Base-by-base conservation (phyloP, 352 stramenopile species). In the Phytophthora niederhauseri region DNA sequence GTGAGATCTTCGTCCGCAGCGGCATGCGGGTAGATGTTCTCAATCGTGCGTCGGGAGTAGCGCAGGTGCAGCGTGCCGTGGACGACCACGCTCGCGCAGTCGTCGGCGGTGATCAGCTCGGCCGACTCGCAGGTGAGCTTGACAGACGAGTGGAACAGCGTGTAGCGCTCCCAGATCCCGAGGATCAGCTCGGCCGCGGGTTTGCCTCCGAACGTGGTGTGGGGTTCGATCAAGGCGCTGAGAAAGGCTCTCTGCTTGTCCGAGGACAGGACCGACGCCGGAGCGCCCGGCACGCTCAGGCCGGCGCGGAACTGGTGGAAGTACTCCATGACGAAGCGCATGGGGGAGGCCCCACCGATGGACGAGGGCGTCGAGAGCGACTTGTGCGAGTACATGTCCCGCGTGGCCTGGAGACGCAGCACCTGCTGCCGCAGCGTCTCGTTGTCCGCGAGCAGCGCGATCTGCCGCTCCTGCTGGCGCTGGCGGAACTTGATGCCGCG, bases 1-100 rank as follows among this genome's bases (percentile, higher is more conserved):
- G 87, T 68, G 28, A 91, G 75, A 14, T 76, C 46, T 52, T 80
- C 72, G 34, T 87, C 41, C 56, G 53, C 46, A 4, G 70, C 20
- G 3, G 71, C 58, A 30, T 86, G 72, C n/a, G 83, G 83, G 57
- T 81, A 91, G 20, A 91, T 52, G 26, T 62, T 66, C 57, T 86
- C 67, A 49, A 91, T 79, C 3, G 80, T 86, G 17, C 64, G 58
- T 26, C 76, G 75, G 3, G 77, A 81, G 65, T 89, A 89, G 2
- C 73, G 76, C 58, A 87, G 56, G 41, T 84, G 68, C 57, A 87
- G 43, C 11, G 64, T 69, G 6, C 80, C 83, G 11, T 58, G 46
- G 4, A 71, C 69, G 1, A 75, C 28, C 6, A 84, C 60, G 22
- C 75, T 72, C 0, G 74, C 57, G 41, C 59, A 69, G 24, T 60